Conservation (phyloP, 208 protist species). For the Porcisia hertigi region DNA sequence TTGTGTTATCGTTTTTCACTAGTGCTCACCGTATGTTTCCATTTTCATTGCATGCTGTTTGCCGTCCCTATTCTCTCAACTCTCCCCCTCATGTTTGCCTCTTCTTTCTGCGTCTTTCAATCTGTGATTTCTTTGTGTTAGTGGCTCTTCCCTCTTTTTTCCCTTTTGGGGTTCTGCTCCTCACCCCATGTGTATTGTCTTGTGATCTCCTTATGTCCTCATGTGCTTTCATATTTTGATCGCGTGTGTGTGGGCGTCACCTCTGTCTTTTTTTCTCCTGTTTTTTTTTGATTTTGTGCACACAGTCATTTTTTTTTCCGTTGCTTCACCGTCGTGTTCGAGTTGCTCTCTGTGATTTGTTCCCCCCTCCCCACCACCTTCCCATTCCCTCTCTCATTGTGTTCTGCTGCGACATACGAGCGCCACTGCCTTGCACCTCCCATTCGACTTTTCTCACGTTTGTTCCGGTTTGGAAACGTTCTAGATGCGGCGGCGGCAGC, state of each 20-base stretch:
- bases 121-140: not conserved
- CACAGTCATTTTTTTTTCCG: not conserved
- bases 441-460: not conserved
- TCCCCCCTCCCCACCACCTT: not conserved
- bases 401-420: not conserved
- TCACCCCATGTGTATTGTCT: not conserved
- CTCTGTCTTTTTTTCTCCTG: not conserved
- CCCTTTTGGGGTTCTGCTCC: not conserved
- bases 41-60: not conserved
- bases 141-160: not conserved
- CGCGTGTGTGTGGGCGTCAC: not conserved
- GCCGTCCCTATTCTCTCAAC: not conserved
- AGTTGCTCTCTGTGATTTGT: not conserved
- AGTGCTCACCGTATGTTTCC: not conserved
- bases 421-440: not conserved
- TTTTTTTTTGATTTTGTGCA: slow-evolving; percentile 18
- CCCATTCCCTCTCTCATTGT: not conserved
- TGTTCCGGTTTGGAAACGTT: not conserved
- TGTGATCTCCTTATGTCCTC: not conserved
- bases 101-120: not conserved
- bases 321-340: not conserved
- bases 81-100: not conserved
- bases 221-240: slow-evolving; percentile 11
- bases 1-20: not conserved
- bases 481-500: not conserved